phyloP scores from a whole-genome alignment of 176 grass and related monocot species.

The Aegilops speltoides region DNA sequence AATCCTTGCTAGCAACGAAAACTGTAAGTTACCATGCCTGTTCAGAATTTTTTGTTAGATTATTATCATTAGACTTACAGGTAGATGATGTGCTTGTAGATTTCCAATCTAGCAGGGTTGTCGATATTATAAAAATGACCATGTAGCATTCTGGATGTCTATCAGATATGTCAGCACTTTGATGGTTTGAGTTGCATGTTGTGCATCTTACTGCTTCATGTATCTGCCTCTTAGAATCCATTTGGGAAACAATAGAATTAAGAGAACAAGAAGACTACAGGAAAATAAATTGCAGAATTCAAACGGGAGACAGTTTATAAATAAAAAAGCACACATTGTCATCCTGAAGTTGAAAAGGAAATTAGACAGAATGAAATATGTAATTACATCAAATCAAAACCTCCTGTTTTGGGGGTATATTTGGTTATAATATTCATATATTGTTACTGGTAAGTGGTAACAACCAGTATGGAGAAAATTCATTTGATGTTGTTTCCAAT shows the following conservation, averaged over 20 bases:
- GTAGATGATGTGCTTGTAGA: neutral
- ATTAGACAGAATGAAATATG: neutral
- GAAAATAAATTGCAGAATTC: neutral
- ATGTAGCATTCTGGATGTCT: neutral
- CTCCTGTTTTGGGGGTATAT: neutral
- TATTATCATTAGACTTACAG: neutral
- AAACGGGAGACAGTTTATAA: neutral
- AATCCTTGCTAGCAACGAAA: slow-evolving; percentile 64
- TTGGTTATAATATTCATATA: neutral
- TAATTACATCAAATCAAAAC: slow-evolving; percentile 10
- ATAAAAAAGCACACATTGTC: neutral
- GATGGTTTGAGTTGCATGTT: neutral
- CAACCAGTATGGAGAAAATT: neutral
- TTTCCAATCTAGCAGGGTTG: neutral
- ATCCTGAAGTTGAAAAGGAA: slow-evolving; percentile 16
- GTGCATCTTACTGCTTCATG: neutral
- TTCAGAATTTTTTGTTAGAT: slow-evolving; percentile 12
- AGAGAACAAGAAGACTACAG: neutral
- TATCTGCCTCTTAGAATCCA: slow-evolving; percentile 4
- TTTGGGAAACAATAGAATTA: neutral
- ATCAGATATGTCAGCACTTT: neutral
- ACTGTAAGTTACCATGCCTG: slow-evolving; percentile 54
- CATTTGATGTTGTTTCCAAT: neutral
- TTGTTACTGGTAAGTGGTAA: neutral
- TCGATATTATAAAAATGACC: neutral